Evolutionary conservation across 306 rosid species (phyloP).

Genomic region (Trifolium subterraneum): DNA sequence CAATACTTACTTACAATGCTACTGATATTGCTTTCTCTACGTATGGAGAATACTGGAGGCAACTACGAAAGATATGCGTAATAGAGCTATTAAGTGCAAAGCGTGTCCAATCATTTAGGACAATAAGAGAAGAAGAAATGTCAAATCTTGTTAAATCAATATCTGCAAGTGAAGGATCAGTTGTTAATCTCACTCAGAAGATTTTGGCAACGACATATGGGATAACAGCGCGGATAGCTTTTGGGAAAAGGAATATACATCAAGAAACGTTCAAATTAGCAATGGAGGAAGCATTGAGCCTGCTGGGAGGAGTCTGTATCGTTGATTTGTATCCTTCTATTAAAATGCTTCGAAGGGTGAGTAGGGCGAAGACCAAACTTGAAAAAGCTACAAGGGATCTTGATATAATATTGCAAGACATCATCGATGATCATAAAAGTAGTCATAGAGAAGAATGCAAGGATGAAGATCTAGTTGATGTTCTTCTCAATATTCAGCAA

Average conservation of each 20-base stretch:
- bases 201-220: neutral
- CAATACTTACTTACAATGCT: neutral
- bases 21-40: neutral
- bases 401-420: neutral
- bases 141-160: conserved; percentile 10
- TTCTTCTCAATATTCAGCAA: neutral
- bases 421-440: neutral
- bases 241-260: neutral
- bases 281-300: neutral
- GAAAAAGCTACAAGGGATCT: neutral
- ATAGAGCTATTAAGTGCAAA: conserved; percentile 42
- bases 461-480: conserved; percentile 8
- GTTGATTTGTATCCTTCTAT: conserved; percentile 15
- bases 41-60: conserved; percentile 40
- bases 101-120: conserved; percentile 42
- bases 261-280: neutral
- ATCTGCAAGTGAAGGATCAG: conserved; percentile 30
- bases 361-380: neutral
- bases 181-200: neutral
- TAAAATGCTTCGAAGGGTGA: neutral
- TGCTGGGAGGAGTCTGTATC: conserved; percentile 1
- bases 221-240: neutral
- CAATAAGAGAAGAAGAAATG: conserved; percentile 44
- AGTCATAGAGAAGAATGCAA: neutral
- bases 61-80: conserved; percentile 44